phyloP scores from a whole-genome alignment of 139 green algal genomes.

The Bryopsis sp. region DNA sequence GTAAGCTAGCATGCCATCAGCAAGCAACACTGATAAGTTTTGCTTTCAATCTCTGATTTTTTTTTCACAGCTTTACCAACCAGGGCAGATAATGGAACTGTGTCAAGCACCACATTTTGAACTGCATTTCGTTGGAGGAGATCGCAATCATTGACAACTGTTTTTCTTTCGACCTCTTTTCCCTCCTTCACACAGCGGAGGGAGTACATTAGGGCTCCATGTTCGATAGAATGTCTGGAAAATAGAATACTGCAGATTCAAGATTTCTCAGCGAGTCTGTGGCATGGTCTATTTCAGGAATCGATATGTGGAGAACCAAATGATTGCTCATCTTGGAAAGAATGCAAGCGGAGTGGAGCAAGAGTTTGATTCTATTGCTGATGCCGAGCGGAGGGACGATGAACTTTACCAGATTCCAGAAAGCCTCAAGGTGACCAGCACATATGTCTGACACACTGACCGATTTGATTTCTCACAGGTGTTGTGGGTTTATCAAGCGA shows the following conservation, averaged over 20 bases:
- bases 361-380: background rate
- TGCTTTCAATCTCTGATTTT: no score
- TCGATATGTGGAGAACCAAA: conserved; percentile 14
- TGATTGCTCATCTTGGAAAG: conserved; percentile 1
- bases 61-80: no score
- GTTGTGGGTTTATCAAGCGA: background rate
- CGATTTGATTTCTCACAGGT: conserved; percentile 24
- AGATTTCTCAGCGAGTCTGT: background rate
- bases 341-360: background rate
- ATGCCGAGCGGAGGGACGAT: conserved; percentile 33
- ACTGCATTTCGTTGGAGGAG: no score
- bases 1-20: background rate
- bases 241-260: no score
- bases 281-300: background rate
- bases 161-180: no score
- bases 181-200: no score
- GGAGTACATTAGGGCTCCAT: no score
- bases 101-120: no score
- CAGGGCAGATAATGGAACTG: no score
- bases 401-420: conserved; percentile 53
- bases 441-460: background rate
- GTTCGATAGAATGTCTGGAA: no score
- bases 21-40: no score
- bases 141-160: no score
- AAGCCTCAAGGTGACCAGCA: conserved; percentile 46